These are phyloP conservation scores for Backusella morwellensis DNA, from an alignment of 192 early-diverging fungal genomes.

Conservation along the genomic window DNA sequence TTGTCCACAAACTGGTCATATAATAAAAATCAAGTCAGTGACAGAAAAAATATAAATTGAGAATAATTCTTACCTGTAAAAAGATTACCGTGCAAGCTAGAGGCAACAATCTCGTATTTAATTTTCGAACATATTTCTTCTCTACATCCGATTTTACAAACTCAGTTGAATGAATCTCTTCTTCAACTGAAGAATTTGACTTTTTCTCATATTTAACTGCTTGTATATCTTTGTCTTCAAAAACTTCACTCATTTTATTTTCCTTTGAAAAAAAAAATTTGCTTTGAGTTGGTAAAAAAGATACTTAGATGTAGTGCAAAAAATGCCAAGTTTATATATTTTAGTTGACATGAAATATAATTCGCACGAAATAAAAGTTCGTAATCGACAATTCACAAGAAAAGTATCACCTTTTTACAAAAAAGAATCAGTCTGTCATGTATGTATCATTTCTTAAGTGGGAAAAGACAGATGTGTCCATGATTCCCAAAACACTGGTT, in stretches of 20 bases:
- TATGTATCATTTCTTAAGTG: neutral
- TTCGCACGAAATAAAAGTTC: neutral
- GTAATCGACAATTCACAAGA: neutral
- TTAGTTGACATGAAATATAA: neutral
- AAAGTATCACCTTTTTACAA: neutral
- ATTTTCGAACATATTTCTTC: neutral
- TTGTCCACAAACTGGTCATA: conserved; percentile 18
- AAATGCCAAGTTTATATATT: neutral
- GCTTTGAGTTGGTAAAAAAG: neutral
- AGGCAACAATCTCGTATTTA: conserved; percentile 1
- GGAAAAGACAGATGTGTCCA: neutral
- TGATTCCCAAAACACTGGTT: neutral
- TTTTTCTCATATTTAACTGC: neutral
- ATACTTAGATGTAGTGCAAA: neutral
- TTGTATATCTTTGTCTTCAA: neutral
- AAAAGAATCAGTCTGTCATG: neutral
- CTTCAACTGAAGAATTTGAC: neutral
- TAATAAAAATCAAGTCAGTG: neutral
- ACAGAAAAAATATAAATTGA: neutral
- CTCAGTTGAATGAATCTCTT: neutral
- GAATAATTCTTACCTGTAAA: neutral
- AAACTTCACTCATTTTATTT: neutral
- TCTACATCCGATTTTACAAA: neutral
- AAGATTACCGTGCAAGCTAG: neutral
- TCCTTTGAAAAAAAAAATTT: neutral